These are phyloP conservation scores for Ceratocystis eucalypticola DNA, from an alignment of 2,329 filamentous ascomycete species.

Conservation along the genomic window DNA sequence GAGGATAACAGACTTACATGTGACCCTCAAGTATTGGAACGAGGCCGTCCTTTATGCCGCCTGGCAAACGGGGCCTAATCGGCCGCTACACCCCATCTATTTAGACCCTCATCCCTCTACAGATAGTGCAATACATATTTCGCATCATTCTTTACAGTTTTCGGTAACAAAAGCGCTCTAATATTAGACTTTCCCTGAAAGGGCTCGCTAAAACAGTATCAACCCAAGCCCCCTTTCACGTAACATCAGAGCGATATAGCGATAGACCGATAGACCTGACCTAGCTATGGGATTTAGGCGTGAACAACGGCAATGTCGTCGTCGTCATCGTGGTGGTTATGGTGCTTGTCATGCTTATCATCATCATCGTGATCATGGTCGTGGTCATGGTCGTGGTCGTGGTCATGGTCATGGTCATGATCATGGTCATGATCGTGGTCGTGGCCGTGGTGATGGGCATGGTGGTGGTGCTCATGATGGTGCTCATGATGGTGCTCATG, in stretches of 20 bases:
- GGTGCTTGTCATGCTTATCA: background rate
- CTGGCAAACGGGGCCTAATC: slow-evolving; percentile 15
- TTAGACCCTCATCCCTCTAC: background rate
- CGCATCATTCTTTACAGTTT: background rate
- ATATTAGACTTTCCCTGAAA: background rate
- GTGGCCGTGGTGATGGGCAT: background rate
- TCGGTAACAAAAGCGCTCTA: slow-evolving; percentile 6
- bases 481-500: background rate
- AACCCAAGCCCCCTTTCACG: background rate
- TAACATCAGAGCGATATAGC: background rate
- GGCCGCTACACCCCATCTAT: background rate
- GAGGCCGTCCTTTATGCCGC: slow-evolving; percentile 25
- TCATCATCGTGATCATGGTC: background rate
- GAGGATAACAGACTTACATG: slow-evolving; percentile 24
- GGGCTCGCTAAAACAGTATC: background rate
- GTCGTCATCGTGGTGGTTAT: background rate
- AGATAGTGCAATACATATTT: background rate
- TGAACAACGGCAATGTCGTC: background rate
- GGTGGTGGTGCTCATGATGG: background rate
- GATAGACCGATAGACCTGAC: background rate
- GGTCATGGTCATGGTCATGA: background rate
- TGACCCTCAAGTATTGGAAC: slow-evolving; percentile 24
- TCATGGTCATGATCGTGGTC: background rate
- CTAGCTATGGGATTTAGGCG: background rate
- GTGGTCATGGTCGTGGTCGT: background rate